A percentile compares a stretch with the other conserved stretches of the same genome.
phyloP scores from a whole-genome alignment of 1,284 basidiomycete genomes.

The Schizopora paradoxa region DNA sequence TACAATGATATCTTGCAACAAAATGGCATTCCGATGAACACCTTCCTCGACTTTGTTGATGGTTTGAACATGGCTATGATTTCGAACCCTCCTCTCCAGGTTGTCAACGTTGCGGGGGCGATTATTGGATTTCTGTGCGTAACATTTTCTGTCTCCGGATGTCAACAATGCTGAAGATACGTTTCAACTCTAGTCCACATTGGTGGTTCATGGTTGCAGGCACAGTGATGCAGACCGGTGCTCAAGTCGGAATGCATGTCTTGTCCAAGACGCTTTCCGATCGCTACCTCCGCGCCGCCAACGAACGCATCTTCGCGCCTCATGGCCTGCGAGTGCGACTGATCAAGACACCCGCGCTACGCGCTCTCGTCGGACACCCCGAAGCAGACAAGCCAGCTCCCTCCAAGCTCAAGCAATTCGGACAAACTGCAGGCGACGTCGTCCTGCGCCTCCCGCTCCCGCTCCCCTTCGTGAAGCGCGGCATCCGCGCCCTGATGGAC shows the following conservation, averaged over 20 bases:
- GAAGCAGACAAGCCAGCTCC: neutral
- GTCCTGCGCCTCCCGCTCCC: conserved; percentile 2
- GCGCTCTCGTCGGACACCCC: conserved; percentile 8
- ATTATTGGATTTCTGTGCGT: conserved; percentile 20
- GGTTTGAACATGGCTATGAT: conserved; percentile 17
- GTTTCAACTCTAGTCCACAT: conserved; percentile 13
- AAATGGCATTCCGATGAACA: no score
- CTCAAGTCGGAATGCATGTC: conserved; percentile 15
- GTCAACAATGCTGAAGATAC: neutral
- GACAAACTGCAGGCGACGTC: neutral
- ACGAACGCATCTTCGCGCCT: conserved; percentile 18
- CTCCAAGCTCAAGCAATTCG: neutral
- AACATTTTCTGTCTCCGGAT: neutral
- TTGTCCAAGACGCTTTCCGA: conserved; percentile 21
- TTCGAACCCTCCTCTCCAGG: conserved; percentile 20
- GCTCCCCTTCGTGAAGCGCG: conserved; percentile 1
- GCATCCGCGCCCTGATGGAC: neutral
- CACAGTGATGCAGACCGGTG: conserved; percentile 14
- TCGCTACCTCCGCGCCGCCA: conserved; percentile 19
- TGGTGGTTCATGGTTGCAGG: conserved; percentile 16
- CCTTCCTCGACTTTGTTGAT: no score
- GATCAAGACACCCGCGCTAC: conserved; percentile 18
- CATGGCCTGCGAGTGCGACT: conserved; percentile 20
- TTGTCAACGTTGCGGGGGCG: conserved; percentile 17
- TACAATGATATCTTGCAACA: conserved; percentile 5